Percentiles rank a stretch among this genome's conserved stretches.
Evolutionary conservation across 768 basidiomycete genomes (phyloP).

Genomic region (Mycena epipterygia): DNA sequence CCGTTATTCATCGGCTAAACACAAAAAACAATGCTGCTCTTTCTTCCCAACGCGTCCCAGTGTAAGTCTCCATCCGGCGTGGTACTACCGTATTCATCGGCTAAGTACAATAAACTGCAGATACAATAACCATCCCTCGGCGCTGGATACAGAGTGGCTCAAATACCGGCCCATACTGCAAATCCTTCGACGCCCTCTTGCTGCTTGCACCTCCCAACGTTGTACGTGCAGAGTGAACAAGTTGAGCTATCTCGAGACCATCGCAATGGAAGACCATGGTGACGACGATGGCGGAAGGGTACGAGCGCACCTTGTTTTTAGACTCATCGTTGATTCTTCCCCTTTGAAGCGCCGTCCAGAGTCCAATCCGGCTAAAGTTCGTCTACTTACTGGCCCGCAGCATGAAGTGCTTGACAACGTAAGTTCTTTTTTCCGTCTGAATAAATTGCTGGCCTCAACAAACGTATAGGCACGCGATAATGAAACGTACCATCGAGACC

Average conservation of each 20-base stretch:
- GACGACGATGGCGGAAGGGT: conserved; percentile 12
- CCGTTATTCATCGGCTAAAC: conserved; percentile 1
- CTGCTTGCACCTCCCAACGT: too few relatives aligned
- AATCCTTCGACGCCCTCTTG: too few relatives aligned
- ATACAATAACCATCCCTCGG: too few relatives aligned
- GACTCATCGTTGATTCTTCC: conserved; percentile 9
- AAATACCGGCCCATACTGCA: too few relatives aligned
- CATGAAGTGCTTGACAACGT: neutral
- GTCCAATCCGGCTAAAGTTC: conserved; percentile 2
- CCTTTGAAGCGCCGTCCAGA: conserved; percentile 9
- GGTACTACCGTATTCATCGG: too few relatives aligned
- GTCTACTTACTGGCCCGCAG: conserved; percentile 8
- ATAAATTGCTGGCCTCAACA: neutral
- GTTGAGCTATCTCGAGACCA: neutral
- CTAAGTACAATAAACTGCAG: too few relatives aligned
- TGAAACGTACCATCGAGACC: conserved; percentile 9
- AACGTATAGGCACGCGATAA: conserved; percentile 5
- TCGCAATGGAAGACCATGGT: neutral
- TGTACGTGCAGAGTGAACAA: conserved; percentile 27
- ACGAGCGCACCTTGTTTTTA: neutral
- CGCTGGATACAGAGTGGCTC: too few relatives aligned
- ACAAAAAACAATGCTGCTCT: conserved; percentile 20
- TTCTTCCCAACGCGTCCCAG: too few relatives aligned
- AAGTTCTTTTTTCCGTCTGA: neutral
- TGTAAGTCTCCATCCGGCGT: too few relatives aligned